These are phyloP conservation scores for Tubosaeta sp. DNA, from an alignment of 768 basidiomycete genomes.

Conservation along the genomic window DNA sequence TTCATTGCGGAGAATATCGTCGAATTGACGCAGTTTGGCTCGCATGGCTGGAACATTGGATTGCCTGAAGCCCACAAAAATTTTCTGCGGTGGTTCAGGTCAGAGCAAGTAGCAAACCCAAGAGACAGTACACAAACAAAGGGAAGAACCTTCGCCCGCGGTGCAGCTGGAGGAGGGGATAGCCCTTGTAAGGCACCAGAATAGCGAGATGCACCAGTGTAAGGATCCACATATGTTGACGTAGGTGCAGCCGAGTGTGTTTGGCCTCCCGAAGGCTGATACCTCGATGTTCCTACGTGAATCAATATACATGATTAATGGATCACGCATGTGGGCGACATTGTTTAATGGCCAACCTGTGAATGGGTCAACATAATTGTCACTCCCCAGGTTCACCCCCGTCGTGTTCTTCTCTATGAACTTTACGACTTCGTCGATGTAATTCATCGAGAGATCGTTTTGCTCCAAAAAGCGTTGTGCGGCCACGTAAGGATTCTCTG, in stretches of 20 bases:
- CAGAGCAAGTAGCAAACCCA: not conserved
- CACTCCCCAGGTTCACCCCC: slow-evolving; percentile 64
- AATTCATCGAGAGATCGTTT: slow-evolving; percentile 78
- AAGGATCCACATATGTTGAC: slow-evolving; percentile 58
- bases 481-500: slow-evolving; percentile 88
- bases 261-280: slow-evolving; percentile 42
- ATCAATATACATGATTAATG: not conserved
- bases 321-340: not conserved
- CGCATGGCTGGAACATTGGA: slow-evolving; percentile 77
- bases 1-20: slow-evolving; percentile 61
- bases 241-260: slow-evolving; percentile 27
- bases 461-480: slow-evolving; percentile 83
- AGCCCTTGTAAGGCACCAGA: slow-evolving; percentile 37
- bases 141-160: slow-evolving; percentile 44
- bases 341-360: slow-evolving; percentile 53
- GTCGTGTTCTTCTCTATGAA: slow-evolving; percentile 93
- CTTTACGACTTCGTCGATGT: slow-evolving; percentile 84
- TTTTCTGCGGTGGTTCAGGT: slow-evolving; percentile 39
- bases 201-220: slow-evolving; percentile 68
- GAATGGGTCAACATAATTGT: slow-evolving; percentile 81
- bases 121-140: slow-evolving; percentile 36
- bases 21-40: slow-evolving; percentile 71
- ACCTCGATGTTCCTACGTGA: slow-evolving; percentile 58
- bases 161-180: slow-evolving; percentile 27
- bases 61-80: slow-evolving; percentile 77